Conservation (phyloP, 805 yeast genomes). For the Kazachstania africana region DNA sequence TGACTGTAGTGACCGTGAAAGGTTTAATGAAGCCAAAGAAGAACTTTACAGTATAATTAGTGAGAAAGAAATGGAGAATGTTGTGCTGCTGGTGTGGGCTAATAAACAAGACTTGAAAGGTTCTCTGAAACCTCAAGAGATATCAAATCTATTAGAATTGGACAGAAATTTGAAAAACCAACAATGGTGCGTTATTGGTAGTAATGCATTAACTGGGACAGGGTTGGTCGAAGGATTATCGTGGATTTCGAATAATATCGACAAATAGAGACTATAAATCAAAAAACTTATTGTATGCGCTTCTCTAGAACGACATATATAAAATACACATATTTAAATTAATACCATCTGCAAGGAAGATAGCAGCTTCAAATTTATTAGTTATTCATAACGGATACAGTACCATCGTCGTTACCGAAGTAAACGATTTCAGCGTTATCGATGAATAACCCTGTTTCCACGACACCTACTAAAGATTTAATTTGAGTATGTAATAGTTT, state of each 20-base stretch:
- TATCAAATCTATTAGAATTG: slow-evolving; percentile 62
- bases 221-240: slow-evolving; percentile 81
- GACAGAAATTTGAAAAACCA: slow-evolving; percentile 47
- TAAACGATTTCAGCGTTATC: slow-evolving; percentile 64
- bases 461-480: slow-evolving; percentile 79
- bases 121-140: slow-evolving; percentile 67
- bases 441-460: slow-evolving; percentile 87
- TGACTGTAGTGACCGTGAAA: slow-evolving; percentile 61
- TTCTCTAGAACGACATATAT: neutral
- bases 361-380: too few relatives aligned
- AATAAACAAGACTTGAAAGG: slow-evolving; percentile 73
- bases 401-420: slow-evolving; percentile 79
- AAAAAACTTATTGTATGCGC: neutral
- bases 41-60: slow-evolving; percentile 68
- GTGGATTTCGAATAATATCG: slow-evolving; percentile 64
- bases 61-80: slow-evolving; percentile 75
- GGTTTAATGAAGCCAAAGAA: slow-evolving; percentile 66
- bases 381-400: slow-evolving; percentile 31
- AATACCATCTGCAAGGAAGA: neutral
- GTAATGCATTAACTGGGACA: slow-evolving; percentile 81
- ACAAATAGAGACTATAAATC: slow-evolving; percentile 4
- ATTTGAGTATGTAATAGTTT: slow-evolving; percentile 48
- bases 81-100: slow-evolving; percentile 73
- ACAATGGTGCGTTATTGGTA: slow-evolving; percentile 85
- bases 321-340: neutral